Percentiles rank a stretch among this genome's conserved stretches.
These are phyloP conservation scores for Vigna angularis DNA, from an alignment of 306 rosid genomes.

Conservation along the genomic window DNA sequence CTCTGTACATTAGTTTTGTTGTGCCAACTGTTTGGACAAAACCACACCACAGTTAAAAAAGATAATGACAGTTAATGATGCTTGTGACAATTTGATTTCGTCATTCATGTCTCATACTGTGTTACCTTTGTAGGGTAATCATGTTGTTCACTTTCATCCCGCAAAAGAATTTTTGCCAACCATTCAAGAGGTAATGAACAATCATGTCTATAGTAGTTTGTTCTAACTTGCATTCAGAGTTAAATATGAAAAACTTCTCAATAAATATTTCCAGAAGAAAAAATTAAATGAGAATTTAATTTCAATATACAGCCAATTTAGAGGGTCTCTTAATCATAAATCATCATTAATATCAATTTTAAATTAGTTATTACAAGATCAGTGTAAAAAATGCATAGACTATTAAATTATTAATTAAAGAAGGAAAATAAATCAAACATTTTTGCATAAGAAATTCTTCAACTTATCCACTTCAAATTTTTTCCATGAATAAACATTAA, in stretches of 20 bases:
- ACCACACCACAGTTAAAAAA: not conserved
- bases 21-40: not conserved
- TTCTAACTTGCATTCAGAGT: not conserved
- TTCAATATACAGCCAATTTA: not conserved
- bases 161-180: slow-evolving; percentile 55
- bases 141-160: slow-evolving; percentile 56
- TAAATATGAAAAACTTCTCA: not conserved
- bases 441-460: not conserved
- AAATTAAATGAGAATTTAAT: not conserved
- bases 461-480: not conserved
- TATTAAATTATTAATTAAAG: not conserved
- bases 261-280: not conserved
- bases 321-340: too few relatives aligned
- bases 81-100: not conserved
- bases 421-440: not conserved
- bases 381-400: too few relatives aligned
- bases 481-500: not conserved
- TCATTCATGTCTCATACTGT: slow-evolving; percentile 1
- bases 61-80: slow-evolving; percentile 14
- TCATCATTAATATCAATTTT: not conserved
- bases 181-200: slow-evolving; percentile 53
- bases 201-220: not conserved
- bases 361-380: not conserved
- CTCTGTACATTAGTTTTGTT: not conserved
- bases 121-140: slow-evolving; percentile 55